Evolutionary conservation across 2,329 filamentous ascomycete species (phyloP).

Genomic region (Beauveria scarabaeidicola): DNA sequence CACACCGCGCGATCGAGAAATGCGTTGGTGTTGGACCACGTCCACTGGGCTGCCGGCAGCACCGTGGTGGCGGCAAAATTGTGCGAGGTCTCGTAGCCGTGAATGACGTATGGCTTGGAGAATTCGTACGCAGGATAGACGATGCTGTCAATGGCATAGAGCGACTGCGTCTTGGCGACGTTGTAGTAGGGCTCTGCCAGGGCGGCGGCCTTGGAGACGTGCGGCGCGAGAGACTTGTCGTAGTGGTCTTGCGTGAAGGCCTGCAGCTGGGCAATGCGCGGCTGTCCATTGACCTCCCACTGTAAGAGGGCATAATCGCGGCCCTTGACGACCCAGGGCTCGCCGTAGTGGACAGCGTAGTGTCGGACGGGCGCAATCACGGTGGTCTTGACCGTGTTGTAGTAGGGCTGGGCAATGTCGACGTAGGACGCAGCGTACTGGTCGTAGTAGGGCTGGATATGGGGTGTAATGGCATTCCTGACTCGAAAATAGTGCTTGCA

Average conservation of each 20-base stretch:
- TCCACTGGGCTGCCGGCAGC: constrained; percentile 63
- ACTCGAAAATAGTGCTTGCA: constrained; percentile 75
- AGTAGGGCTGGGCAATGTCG: constrained; percentile 68
- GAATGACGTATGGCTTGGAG: constrained; percentile 64
- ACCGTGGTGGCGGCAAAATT: constrained; percentile 60
- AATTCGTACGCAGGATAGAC: constrained; percentile 67
- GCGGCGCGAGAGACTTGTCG: constrained; percentile 60
- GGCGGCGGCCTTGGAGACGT: constrained; percentile 55
- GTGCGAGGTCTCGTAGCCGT: constrained; percentile 58
- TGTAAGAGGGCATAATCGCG: constrained; percentile 58
- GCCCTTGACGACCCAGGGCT: constrained; percentile 61
- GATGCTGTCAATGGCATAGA: constrained; percentile 62
- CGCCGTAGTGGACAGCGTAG: constrained; percentile 64
- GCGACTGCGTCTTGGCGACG: constrained; percentile 51
- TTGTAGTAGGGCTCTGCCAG: constrained; percentile 64
- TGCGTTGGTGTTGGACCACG: constrained; percentile 57
- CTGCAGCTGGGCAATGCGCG: constrained; percentile 61
- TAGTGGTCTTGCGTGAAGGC: constrained; percentile 57
- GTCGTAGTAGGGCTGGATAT: constrained; percentile 78
- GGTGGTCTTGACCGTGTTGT: constrained; percentile 49
- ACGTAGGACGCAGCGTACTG: constrained; percentile 78
- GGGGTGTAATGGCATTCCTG: constrained; percentile 57
- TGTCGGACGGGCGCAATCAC: constrained; percentile 61
- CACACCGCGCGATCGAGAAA: constrained; percentile 72
- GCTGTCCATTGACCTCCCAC: constrained; percentile 72